These are phyloP conservation scores for Sugiyamaella smithiae DNA, from an alignment of 805 yeast genomes.

Conservation along the genomic window DNA sequence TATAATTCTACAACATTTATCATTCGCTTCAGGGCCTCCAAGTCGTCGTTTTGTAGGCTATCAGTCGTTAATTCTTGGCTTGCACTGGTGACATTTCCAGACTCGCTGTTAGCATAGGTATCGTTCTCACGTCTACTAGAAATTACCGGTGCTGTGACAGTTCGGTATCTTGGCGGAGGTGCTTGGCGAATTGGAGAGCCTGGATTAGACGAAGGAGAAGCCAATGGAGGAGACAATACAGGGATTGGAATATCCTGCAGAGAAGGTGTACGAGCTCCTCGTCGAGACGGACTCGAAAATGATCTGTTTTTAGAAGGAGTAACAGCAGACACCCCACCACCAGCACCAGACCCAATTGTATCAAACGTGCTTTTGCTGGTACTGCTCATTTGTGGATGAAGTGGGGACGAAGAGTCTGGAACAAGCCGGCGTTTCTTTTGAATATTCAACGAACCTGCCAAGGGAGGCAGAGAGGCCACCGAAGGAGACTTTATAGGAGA, in stretches of 20 bases:
- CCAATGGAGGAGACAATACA: slow-evolving; percentile 26
- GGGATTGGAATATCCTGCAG: slow-evolving; percentile 30
- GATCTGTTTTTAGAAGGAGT: slow-evolving; percentile 26
- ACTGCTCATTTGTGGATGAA: too few relatives aligned
- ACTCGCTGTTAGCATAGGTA: not conserved
- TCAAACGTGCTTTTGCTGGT: too few relatives aligned
- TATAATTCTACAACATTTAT: not conserved
- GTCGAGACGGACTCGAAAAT: slow-evolving; percentile 20
- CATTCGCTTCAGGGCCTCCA: not conserved
- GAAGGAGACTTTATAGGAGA: not conserved
- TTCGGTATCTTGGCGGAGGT: not conserved
- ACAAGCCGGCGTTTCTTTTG: slow-evolving; percentile 2
- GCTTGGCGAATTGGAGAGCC: not conserved
- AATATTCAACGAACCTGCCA: slow-evolving; percentile 12
- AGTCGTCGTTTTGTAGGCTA: not conserved
- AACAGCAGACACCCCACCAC: slow-evolving; percentile 7
- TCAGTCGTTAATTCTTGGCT: not conserved
- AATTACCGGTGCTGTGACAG: not conserved
- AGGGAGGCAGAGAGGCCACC: slow-evolving; percentile 13
- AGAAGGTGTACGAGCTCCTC: slow-evolving; percentile 29
- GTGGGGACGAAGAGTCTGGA: slow-evolving; percentile 15
- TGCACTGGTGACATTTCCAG: not conserved
- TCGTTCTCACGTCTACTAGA: not conserved
- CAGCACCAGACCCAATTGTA: slow-evolving; percentile 6
- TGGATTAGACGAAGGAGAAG: not conserved